Percentiles rank a stretch among this genome's conserved stretches.
Evolutionary conservation across 2,329 filamentous ascomycete species (phyloP).

Genomic region (Neoascochyta sp.): DNA sequence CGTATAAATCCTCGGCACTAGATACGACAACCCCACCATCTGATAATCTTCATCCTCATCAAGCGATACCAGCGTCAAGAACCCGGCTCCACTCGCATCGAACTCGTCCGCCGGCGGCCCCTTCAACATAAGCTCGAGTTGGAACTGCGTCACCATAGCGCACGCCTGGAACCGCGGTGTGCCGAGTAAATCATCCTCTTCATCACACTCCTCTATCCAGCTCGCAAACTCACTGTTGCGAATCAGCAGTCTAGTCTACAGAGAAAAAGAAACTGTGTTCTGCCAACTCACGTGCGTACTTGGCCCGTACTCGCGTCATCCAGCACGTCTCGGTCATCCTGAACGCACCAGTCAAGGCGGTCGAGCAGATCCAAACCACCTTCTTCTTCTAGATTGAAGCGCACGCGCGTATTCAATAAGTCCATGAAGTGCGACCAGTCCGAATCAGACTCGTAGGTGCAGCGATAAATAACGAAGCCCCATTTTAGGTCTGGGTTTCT

Average conservation of each 20-base stretch:
- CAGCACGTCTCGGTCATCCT: slow-evolving; percentile 7
- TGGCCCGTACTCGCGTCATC: slow-evolving; percentile 1
- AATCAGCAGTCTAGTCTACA: slow-evolving; percentile 1
- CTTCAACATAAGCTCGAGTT: slow-evolving; percentile 2
- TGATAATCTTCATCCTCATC: slow-evolving; percentile 5
- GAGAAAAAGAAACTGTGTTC: neutral
- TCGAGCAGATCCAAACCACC: slow-evolving; percentile 4
- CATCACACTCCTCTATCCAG: slow-evolving; percentile 4
- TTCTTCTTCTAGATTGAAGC: slow-evolving; percentile 4
- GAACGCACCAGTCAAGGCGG: slow-evolving; percentile 10
- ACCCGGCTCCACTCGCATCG: slow-evolving; percentile 2
- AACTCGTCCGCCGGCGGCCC: slow-evolving; percentile 6
- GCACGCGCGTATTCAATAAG: slow-evolving; percentile 4
- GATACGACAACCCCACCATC: slow-evolving; percentile 7
- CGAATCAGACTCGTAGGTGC: slow-evolving; percentile 7
- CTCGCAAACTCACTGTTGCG: slow-evolving; percentile 1
- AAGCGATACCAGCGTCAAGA: slow-evolving; percentile 6
- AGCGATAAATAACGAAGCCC: slow-evolving; percentile 14
- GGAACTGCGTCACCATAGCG: slow-evolving; percentile 2
- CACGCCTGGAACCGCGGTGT: slow-evolving; percentile 8
- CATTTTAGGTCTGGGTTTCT: slow-evolving; percentile 4
- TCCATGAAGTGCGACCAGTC: slow-evolving; percentile 11
- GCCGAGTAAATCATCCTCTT: slow-evolving; percentile 3
- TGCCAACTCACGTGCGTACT: neutral
- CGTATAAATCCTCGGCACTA: slow-evolving; percentile 5